Base-by-base conservation (phyloP, 495 filamentous ascomycete genomes). In the Daldinia decipiens region DNA sequence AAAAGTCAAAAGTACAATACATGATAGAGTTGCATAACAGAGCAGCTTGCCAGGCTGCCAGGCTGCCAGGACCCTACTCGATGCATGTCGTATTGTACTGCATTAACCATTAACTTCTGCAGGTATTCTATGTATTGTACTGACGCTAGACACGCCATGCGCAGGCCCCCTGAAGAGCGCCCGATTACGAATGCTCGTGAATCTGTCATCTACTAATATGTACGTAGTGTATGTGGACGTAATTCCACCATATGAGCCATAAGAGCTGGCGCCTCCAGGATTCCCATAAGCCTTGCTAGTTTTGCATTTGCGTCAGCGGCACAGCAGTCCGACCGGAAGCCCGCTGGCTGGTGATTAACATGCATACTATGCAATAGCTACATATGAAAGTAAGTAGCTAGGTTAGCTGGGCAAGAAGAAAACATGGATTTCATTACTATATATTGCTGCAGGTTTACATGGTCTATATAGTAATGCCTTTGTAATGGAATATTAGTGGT, bases 101-200 rank as follows among this genome's bases (percentile, higher is more conserved):
- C 65, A 61, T 62, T 61, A 61, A 53, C 47, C 39, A 64, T 60
- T 13, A 36, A 66, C 26, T 39, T 50, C 61, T 62, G 70, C 65
- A 62, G 60, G 55, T 57, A 62, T 72, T 72, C 70, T 65, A 72
- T 65, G 55, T 57, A 62, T 72, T 72, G 65, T 65, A 72, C 68
- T 65, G 70, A 68, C 65, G 62, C 65, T 60, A 68, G 65, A 73
- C 70, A 68, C 70, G 65, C 70, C 62, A 68, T 65, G 70, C 68
- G 70, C 70, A 68, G 70, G 65, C 68, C 52, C 70, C 61, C 62
- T 66, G 57, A 39, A 57, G 56, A 43, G 62, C 45, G 62, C 32
- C 47, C 19, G 29, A 45, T 15, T 40, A 56, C 60, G 36, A 52
- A 56, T 67, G 13, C 32, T 15, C 26, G 7, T 11, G 36, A 47